Percentiles rank a stretch among this genome's conserved stretches.
These are phyloP conservation scores for Eimeria nieschulzi DNA, from an alignment of 169 alveolate genomes.

Conservation along the genomic window DNA sequence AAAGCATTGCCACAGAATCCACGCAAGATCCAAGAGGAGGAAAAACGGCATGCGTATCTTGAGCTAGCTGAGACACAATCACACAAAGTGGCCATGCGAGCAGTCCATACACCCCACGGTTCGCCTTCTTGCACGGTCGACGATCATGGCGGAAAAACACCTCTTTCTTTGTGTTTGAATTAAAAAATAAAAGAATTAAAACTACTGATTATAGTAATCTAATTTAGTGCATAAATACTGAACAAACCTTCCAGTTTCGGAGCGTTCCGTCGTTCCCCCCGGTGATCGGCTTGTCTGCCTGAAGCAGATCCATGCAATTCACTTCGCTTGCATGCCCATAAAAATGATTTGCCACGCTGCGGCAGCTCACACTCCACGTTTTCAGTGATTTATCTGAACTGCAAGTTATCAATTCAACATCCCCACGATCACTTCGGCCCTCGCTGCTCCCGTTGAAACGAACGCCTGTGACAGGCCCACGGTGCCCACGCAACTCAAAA, in stretches of 20 bases:
- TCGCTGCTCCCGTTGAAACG: background rate
- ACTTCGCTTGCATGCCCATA: slow-evolving; percentile 78
- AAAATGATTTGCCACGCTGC: slow-evolving; percentile 44
- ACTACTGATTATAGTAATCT: too few species aligned
- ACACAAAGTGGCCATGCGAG: background rate
- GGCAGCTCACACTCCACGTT: slow-evolving; percentile 67
- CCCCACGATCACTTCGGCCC: slow-evolving; percentile 21
- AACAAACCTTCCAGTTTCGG: slow-evolving; percentile 77
- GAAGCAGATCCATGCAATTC: slow-evolving; percentile 71
- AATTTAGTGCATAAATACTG: too few species aligned
- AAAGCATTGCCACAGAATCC: slow-evolving; percentile 10
- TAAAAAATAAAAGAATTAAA: too few species aligned
- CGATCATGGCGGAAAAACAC: too few species aligned
- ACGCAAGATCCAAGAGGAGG: slow-evolving; percentile 56
- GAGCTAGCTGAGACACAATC: slow-evolving; percentile 67
- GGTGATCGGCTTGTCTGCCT: slow-evolving; percentile 77
- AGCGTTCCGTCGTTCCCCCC: slow-evolving; percentile 78
- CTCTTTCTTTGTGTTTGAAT: too few species aligned
- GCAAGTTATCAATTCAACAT: slow-evolving; percentile 68
- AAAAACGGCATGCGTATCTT: slow-evolving; percentile 56
- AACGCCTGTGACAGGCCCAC: slow-evolving; percentile 75
- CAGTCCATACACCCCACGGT: background rate
- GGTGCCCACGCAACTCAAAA: slow-evolving; percentile 77
- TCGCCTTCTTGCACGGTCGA: too few species aligned
- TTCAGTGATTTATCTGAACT: slow-evolving; percentile 79